Base-by-base conservation (phyloP, 2,329 filamentous ascomycete genomes). In the Ophiostoma tasmaniense region DNA sequence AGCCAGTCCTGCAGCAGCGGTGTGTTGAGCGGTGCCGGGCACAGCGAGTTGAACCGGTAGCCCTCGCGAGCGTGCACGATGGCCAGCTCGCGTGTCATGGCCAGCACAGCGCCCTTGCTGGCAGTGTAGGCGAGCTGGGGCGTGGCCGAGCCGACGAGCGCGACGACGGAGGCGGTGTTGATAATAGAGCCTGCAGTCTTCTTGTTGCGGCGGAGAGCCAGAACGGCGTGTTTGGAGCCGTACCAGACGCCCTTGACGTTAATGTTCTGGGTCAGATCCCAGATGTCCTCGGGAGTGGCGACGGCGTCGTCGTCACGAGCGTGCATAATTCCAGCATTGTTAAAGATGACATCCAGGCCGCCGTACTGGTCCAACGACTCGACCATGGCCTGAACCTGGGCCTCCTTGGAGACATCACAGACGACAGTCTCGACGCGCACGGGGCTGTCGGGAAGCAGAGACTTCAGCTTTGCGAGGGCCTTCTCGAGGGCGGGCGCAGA, bases 201-300 rank as follows among this genome's bases (percentile, higher is more conserved):
- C 68, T 86, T 85, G 83, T 96, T 84, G 74, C 87, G 88, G 73
- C 93, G 89, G 75, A 97, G 84, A 62, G 91, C 87, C 66, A 94
- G 83, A 35, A 97, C 89, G 7, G 93, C 92, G 78, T 97, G 92
- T 84, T 97, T 97, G 85, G 88, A 90, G 71, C 93, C 93, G 78
- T 87, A 97, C 93, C 93, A 97, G n/a, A 97, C 93, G 61, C 93
- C 93, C 86, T 97, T 97, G 79, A 97, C 93, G 79, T 97, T 97
- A 83, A 97, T 96, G 78, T 87, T 89, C 71, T 96, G 92, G 4
- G 93, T 97, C 73, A 96, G 81, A 76, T 97, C 92, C 93, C 93
- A 97, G 82, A 97, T 93, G 75, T 87, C 88, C 81, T 97, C 92
- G 66, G 91, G 89, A 1, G 93, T 97, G 77, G 90, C 86, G 77